Base-by-base conservation (phyloP, 1,284 basidiomycete species). In the Fomitiporia mediterranea region DNA sequence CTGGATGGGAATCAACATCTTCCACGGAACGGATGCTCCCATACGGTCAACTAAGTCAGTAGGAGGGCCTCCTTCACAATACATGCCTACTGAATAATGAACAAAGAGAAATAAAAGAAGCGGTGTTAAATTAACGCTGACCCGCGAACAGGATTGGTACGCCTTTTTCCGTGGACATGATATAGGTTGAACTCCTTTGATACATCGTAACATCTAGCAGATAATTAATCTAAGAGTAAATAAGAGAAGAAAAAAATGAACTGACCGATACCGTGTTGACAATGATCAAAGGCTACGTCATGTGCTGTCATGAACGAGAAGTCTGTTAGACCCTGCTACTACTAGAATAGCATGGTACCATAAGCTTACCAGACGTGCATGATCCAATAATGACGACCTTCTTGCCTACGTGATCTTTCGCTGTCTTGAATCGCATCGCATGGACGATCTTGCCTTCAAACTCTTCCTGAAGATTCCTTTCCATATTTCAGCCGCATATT, bases 141-240 rank as follows among this genome's bases (percentile, higher is more conserved):
- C 70, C 55, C 53, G 67, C 62, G 51, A 77, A 66, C 57, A 71
- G 67, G 5, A 63, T 68, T 13, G 67, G 69, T 68, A 69, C 69
- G 57, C 72, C 79, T 62, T 70, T 71, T 68, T 69, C 74, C 44
- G 72, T 77, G 59, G 65, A 74, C 77, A 86, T 81, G 61, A 87
- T 69, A 65, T 82, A 85, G 6, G 81, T 86, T 2, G 79, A 74
- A 30, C 74, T 74, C 25, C 85, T 74, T 67, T 88, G 86, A 57
- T 79, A 77, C 71, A 86, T 80, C 2, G 82, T 84, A 3, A 82
- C 75, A 48, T 80, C 79, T 79, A 8, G 30, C 8, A 46, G n/a
- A 11, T n/a, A n/a, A 34, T 6, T 7, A 15, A 23, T 8, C 37
- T n/a, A 49, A 11, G 6, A 34, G n/a, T 25, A 5, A n/a, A 9